phyloP scores from a whole-genome alignment of 345 rosid species.

The Melaleuca alternifolia region DNA sequence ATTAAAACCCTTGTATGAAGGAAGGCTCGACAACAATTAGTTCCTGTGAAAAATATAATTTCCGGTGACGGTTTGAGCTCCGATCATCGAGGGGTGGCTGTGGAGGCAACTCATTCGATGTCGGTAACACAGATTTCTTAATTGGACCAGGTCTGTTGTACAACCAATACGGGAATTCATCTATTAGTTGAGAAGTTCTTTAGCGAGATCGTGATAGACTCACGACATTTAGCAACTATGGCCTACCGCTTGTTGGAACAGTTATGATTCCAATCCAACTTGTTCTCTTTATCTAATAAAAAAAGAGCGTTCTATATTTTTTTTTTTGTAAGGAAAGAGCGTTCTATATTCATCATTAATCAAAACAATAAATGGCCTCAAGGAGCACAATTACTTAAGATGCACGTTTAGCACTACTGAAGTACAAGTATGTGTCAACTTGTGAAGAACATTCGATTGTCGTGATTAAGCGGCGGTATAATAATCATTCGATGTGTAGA shows the following conservation, averaged over 20 bases:
- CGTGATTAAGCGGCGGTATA: not conserved
- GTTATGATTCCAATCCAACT: not conserved
- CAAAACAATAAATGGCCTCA: not conserved
- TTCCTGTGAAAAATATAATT: not conserved
- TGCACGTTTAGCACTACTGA: not conserved
- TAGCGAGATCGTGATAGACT: not conserved
- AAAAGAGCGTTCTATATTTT: not conserved
- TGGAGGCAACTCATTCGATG: not conserved
- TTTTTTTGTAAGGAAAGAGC: too few relatives aligned
- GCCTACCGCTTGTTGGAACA: not conserved
- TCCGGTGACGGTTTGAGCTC: not conserved
- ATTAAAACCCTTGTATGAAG: not conserved
- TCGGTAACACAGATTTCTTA: not conserved
- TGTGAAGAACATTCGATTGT: not conserved
- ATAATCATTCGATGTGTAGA: not conserved
- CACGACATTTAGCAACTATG: not conserved
- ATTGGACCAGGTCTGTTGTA: not conserved
- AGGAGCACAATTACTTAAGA: not conserved
- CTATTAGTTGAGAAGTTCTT: not conserved
- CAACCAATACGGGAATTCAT: not conserved
- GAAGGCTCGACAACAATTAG: not conserved
- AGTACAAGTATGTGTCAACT: not conserved
- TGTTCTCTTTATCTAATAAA: not conserved
- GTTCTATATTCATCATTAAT: not conserved
- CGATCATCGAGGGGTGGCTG: not conserved